Evolutionary conservation across 306 rosid species (phyloP), one percentile per base, ranked within the genome.

Genomic region (Cicer bijugum): DNA sequence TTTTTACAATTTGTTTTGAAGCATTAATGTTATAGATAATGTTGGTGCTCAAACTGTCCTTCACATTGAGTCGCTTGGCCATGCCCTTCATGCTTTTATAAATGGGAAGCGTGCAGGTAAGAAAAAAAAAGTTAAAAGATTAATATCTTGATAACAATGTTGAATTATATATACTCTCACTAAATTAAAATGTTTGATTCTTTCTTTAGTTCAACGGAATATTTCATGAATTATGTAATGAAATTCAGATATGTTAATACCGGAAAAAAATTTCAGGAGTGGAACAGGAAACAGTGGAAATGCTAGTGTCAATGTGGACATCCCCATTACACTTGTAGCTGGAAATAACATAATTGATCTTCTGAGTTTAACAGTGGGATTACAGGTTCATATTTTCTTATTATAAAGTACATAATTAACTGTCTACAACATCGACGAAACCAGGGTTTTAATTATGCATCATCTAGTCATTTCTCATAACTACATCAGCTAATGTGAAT

Each of bases 41-140:
- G 82, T 64, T 53, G 93, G 86, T 57, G 73, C 87, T 80, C 84
- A 86, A 71, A 69, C 92, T 17, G 85, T 76, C 37, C 96, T 94
- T 78, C 96, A 91, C 69, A 89, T 94, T 79, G 87, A 91, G 72
- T 89, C 98, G 48, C 97, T 94, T 79, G 98, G 98, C 40, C 98
- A 94, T 81, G 96, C 79, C 53, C 82, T 94, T 74, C 91, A 88
- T 78, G 87, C 84, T 51, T 94, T 88, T 83, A 57, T 88, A 39
- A 94, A 94, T 76, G 83, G 86, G 74, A 94, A 91, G 77, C 90
- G 65, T 74, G 90, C 89, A 81, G 97, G 98, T 89, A 70, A 57
- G 51, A 9, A 48, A 50, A 19, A n/a, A 47, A 64, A 56, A 59
- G 33, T 28, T 58, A 12, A 52, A 19, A 40, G 46, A 44, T 23